These are phyloP conservation scores for Boletellus ananas DNA, from an alignment of 768 basidiomycete genomes.

Conservation along the genomic window DNA sequence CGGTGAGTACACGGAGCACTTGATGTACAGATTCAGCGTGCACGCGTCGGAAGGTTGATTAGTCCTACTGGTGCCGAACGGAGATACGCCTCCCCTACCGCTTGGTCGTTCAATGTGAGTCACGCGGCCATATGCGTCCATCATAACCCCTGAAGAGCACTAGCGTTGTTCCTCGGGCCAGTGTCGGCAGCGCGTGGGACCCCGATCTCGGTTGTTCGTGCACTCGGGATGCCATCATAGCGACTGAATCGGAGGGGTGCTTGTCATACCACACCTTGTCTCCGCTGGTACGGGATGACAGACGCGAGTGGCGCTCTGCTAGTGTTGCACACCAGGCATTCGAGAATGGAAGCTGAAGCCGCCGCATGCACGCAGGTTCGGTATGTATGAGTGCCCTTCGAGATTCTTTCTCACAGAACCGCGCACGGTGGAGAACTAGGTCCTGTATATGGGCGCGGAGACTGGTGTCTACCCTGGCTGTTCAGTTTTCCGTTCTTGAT, in stretches of 20 bases:
- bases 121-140: not conserved
- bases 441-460: not conserved
- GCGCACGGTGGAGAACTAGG: not conserved
- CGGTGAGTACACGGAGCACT: no score
- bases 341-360: slow-evolving; percentile 11
- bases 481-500: slow-evolving; percentile 6
- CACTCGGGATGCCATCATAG: slow-evolving; percentile 12
- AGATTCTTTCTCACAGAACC: slow-evolving; percentile 6
- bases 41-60: not conserved
- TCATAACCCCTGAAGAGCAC: not conserved
- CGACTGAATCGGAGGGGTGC: slow-evolving; percentile 2
- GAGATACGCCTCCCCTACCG: not conserved
- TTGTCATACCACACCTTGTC: slow-evolving; percentile 4
- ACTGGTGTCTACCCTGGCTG: slow-evolving; percentile 5
- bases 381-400: not conserved
- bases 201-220: slow-evolving; percentile 14
- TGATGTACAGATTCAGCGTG: not conserved
- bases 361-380: not conserved
- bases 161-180: not conserved
- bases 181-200: slow-evolving; percentile 22
- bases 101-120: slow-evolving; percentile 4
- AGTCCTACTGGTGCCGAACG: slow-evolving; percentile 7
- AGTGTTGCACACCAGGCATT: not conserved
- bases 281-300: slow-evolving; percentile 13
- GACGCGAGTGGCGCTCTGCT: slow-evolving; percentile 21